These are phyloP conservation scores for Rhizophora apiculata DNA, from an alignment of 345 rosid genomes.

Conservation along the genomic window DNA sequence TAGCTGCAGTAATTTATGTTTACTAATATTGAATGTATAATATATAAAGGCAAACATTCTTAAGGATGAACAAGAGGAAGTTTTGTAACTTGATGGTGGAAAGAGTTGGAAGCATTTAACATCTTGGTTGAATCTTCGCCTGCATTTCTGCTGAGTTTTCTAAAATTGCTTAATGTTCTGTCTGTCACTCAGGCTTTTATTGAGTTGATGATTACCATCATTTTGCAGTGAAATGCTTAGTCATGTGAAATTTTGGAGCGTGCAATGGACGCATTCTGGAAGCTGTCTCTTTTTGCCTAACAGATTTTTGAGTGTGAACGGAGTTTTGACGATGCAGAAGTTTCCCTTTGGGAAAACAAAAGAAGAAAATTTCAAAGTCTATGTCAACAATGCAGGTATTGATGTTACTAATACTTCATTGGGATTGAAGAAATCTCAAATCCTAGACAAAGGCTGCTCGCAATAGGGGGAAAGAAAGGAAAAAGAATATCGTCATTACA, in stretches of 20 bases:
- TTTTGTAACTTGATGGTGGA: not conserved
- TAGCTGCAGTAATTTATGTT: no score
- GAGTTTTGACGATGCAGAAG: conserved; percentile 32
- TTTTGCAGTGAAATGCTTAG: conserved; percentile 37
- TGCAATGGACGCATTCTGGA: conserved; percentile 34
- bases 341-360: conserved; percentile 18
- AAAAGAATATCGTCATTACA: conserved; percentile 8
- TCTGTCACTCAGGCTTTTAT: not conserved
- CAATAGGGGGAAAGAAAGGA: conserved; percentile 17
- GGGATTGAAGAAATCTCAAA: conserved; percentile 27
- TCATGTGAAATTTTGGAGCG: conserved; percentile 36
- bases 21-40: not conserved
- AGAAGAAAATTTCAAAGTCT: conserved; percentile 21
- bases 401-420: conserved; percentile 39
- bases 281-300: conserved; percentile 30
- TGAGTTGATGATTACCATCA: conserved; percentile 8
- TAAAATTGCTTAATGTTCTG: not conserved
- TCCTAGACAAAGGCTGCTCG: conserved; percentile 23
- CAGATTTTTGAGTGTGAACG: conserved; percentile 29
- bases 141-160: not conserved
- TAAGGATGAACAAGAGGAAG: not conserved
- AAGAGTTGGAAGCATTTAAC: not conserved
- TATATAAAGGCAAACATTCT: not conserved
- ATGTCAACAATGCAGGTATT: conserved; percentile 28
- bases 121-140: not conserved